Evolutionary conservation across 208 protist species (phyloP), one percentile per base, ranked within the genome.

Genomic region (Trypanosoma brucei): DNA sequence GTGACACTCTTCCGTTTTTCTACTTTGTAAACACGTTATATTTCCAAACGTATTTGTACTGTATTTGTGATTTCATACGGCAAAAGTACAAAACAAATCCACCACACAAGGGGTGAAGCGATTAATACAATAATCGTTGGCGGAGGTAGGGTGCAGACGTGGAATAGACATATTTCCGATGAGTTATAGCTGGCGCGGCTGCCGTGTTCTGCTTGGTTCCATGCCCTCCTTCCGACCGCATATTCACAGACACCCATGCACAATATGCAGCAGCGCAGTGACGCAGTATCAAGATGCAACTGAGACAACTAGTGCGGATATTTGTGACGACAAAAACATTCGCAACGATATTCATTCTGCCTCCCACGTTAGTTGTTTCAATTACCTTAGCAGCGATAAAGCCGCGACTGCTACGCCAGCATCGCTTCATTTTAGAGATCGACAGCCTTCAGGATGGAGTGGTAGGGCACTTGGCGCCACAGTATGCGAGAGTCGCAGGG

Each of bases 231-330:
- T 58, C 34, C 6, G 35, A 13, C 54, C 54, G 35, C 54, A 58
- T 40, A 40, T 58, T 42, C 54, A 58, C 54, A 58, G 13, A 58
- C 4, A 58, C 9, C 31, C 31, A 44, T 58, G 54, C 22, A n/a
- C 39, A 6, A 33, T 58, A n/a, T 58, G 54, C 31, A 46, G 42
- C 11, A 46, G 42, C 42, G 42, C 42, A 14, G 42, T 46, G 42
- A 11, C 11, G 42, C 6, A 46, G 42, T 6, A 11, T 11, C 22
- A 22, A 22, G 22, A 22, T 22, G 22, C 22, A 22, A 22, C 22
- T 22, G 22, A 22, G 22, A 22, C 22, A 22, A 22, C 22, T 22
- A 22, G 22, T 22, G 22, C 22, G 22, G 22, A 22, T 22, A 22
- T 22, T 22, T 22, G 22, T 22, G 22, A 22, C 22, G 22, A 22